A percentile compares a stretch with the other conserved stretches of the same genome.
Evolutionary conservation across 768 basidiomycete genomes (phyloP).

Genomic region (Cystofilobasidium ferigula): DNA sequence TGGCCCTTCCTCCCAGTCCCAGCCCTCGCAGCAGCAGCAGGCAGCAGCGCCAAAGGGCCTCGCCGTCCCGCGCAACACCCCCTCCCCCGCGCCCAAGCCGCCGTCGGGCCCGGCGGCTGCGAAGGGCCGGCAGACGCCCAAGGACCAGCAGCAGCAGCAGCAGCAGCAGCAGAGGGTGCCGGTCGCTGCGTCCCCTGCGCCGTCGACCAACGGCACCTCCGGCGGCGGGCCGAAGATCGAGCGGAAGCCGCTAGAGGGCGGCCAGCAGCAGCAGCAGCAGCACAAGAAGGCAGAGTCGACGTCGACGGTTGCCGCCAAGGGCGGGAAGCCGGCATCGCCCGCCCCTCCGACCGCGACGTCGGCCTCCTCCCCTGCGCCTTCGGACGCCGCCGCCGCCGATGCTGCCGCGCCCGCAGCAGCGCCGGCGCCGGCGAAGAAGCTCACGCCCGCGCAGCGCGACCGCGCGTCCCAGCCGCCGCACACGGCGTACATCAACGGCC

Average conservation of each 20-base stretch:
- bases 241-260: background rate
- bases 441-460: background rate
- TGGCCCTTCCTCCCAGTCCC: background rate
- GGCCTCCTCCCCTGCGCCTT: conserved; percentile 27
- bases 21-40: background rate
- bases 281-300: conserved; percentile 1
- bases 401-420: background rate
- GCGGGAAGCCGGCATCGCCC: background rate
- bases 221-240: background rate
- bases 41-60: background rate
- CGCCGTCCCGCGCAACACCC: background rate
- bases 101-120: background rate
- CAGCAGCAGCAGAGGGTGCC: background rate
- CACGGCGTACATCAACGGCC: conserved; percentile 69
- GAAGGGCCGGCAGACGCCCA: background rate
- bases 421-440: background rate
- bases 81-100: background rate
- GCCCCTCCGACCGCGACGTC: conserved; percentile 25
- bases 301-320: background rate
- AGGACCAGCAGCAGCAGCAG: background rate
- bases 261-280: background rate
- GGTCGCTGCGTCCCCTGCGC: background rate
- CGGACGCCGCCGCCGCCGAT: conserved; percentile 19
- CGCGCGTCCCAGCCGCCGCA: background rate
- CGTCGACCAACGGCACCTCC: background rate